Conservation (phyloP, 768 basidiomycete species). For the Xerocomellus dryophilus region DNA sequence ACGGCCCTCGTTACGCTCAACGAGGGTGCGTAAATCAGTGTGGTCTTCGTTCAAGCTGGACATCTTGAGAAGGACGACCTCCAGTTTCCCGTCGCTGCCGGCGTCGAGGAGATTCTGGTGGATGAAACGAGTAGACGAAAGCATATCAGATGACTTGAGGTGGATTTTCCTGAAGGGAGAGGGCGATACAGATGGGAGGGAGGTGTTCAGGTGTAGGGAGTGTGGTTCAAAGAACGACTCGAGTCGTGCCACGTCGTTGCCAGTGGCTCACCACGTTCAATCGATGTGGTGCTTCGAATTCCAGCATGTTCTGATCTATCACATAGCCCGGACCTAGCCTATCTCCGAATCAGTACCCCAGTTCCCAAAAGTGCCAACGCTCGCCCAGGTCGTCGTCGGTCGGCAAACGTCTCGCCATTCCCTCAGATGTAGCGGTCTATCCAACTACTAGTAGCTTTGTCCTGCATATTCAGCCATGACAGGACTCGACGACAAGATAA, state of each 20-base stretch:
- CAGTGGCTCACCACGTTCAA: background rate
- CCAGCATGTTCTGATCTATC: background rate
- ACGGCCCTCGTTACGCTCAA: conserved; percentile 33
- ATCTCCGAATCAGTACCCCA: background rate
- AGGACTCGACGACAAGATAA: background rate
- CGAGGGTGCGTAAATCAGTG: conserved; percentile 17
- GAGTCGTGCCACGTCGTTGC: background rate
- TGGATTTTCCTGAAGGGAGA: conserved; percentile 1
- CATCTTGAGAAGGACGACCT: conserved; percentile 15
- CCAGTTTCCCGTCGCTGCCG: conserved; percentile 24
- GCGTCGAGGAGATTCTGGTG: conserved; percentile 28
- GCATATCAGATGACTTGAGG: conserved; percentile 2
- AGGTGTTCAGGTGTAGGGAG: background rate
- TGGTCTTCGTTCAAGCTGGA: conserved; percentile 24
- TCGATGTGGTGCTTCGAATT: background rate
- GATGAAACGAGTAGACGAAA: conserved; percentile 16
- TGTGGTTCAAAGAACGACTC: conserved; percentile 4
- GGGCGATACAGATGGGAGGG: background rate
- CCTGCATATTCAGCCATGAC: background rate
- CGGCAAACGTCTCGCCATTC: too few species aligned
- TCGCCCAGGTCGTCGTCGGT: background rate
- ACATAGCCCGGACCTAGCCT: background rate
- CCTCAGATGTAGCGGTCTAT: background rate
- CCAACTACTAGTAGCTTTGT: background rate
- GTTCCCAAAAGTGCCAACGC: background rate